Evolutionary conservation across 148 eudicot species (phyloP).

Genomic region (Suaeda aralocaspica): DNA sequence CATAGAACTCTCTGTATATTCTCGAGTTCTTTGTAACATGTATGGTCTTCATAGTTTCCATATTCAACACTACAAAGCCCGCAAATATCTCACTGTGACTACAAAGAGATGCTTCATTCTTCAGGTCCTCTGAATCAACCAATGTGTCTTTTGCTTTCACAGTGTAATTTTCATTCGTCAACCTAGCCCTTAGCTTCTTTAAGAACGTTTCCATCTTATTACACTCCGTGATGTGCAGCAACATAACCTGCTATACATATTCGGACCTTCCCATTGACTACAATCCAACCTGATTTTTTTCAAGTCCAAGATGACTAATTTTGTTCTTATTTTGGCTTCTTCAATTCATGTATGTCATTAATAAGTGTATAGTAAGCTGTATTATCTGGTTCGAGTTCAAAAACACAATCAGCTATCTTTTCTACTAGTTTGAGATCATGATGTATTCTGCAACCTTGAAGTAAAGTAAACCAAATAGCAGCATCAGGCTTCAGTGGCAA

Average conservation of each 20-base stretch:
- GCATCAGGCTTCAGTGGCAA: constrained; percentile 57
- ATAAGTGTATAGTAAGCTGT: constrained; percentile 28
- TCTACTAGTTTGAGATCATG: constrained; percentile 61
- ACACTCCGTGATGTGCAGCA: constrained; percentile 33
- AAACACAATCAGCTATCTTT: constrained; percentile 42
- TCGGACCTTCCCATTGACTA: constrained; percentile 44
- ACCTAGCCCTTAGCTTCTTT: constrained; percentile 29
- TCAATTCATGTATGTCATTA: constrained; percentile 41
- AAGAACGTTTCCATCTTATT: constrained; percentile 34
- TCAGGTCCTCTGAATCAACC: constrained; percentile 31
- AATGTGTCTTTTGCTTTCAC: constrained; percentile 24
- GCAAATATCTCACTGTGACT: constrained; percentile 51
- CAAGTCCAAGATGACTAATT: constrained; percentile 26
- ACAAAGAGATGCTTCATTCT: constrained; percentile 34
- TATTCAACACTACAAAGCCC: constrained; percentile 45
- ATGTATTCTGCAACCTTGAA: constrained; percentile 57
- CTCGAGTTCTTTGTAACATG: constrained; percentile 49
- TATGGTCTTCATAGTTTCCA: constrained; percentile 35
- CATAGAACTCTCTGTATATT: constrained; percentile 57
- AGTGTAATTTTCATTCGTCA: constrained; percentile 31
- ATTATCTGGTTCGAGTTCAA: constrained; percentile 51
- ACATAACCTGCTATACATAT: constrained; percentile 45
- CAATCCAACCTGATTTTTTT: constrained; percentile 45
- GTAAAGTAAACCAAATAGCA: constrained; percentile 53
- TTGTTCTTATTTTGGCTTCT: constrained; percentile 39